Evolutionary conservation across 2,329 filamentous ascomycete species (phyloP).

Genomic region (Fusarium sp.): DNA sequence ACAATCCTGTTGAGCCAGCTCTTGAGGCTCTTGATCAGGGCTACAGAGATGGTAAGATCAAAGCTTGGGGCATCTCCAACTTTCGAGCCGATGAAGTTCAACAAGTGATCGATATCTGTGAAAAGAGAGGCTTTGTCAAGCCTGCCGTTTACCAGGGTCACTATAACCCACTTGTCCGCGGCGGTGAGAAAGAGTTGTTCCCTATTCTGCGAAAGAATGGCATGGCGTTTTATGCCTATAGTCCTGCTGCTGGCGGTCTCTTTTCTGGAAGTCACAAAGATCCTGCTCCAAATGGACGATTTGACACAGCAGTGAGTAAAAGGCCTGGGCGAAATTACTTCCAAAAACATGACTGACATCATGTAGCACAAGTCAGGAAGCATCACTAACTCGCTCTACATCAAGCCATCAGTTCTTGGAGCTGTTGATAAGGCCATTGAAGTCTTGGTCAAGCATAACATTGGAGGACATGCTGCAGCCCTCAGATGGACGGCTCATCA

Average conservation of each 20-base stretch:
- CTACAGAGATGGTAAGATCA: slow-evolving; percentile 56
- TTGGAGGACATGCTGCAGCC: slow-evolving; percentile 55
- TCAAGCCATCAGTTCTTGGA: slow-evolving; percentile 44
- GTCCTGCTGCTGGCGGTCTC: slow-evolving; percentile 42
- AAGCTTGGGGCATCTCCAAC: slow-evolving; percentile 60
- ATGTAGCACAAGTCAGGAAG: slow-evolving; percentile 31
- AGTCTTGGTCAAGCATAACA: slow-evolving; percentile 49
- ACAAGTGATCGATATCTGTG: slow-evolving; percentile 56
- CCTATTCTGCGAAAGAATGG: slow-evolving; percentile 55
- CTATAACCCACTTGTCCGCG: slow-evolving; percentile 59
- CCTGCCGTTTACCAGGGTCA: slow-evolving; percentile 61
- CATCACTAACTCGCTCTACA: slow-evolving; percentile 45
- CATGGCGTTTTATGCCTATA: slow-evolving; percentile 59
- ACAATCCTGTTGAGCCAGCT: slow-evolving; percentile 56
- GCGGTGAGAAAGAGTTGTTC: slow-evolving; percentile 56
- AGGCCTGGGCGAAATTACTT: fast-evolving
- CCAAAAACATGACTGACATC: fast-evolving
- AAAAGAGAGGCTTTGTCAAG: slow-evolving; percentile 54
- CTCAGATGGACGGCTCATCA: slow-evolving; percentile 57
- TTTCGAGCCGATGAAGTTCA: slow-evolving; percentile 58
- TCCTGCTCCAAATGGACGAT: slow-evolving; percentile 31
- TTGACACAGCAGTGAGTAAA: slow-evolving; percentile 40
- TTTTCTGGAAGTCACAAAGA: slow-evolving; percentile 44
- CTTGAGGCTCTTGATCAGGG: slow-evolving; percentile 56
- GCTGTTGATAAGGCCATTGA: slow-evolving; percentile 45